phyloP scores from a whole-genome alignment of 2,329 filamentous ascomycete species.

The Clonostachys sp. region DNA sequence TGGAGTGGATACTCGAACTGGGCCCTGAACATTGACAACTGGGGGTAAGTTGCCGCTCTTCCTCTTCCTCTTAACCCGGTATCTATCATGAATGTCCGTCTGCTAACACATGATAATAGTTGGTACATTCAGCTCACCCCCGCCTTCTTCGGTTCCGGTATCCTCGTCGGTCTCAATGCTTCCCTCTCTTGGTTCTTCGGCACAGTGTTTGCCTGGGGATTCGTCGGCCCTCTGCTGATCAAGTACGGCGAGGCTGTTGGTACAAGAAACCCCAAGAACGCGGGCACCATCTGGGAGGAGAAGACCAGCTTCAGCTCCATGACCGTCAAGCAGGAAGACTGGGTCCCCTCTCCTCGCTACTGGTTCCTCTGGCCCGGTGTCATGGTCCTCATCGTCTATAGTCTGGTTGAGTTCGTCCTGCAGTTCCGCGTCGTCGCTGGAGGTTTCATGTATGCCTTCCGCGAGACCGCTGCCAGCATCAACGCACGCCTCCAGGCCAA shows the following conservation, averaged over 20 bases:
- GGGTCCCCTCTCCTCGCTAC: constrained; percentile 29
- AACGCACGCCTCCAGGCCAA: constrained; percentile 21
- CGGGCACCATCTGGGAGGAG: constrained; percentile 12
- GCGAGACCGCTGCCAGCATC: constrained; percentile 17
- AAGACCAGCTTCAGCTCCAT: constrained; percentile 23
- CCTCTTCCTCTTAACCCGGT: too few species aligned
- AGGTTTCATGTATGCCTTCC: constrained; percentile 24
- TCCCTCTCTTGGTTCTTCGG: constrained; percentile 54
- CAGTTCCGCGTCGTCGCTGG: constrained; percentile 29
- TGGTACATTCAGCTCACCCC: constrained; percentile 57
- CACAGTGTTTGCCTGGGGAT: constrained; percentile 45
- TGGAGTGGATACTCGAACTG: constrained; percentile 46
- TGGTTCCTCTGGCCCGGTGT: constrained; percentile 39
- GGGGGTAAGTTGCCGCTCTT: constrained; percentile 28
- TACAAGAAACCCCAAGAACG: constrained; percentile 6
- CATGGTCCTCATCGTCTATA: constrained; percentile 35
- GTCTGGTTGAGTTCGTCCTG: constrained; percentile 31
- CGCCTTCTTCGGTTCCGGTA: constrained; percentile 54
- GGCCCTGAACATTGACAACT: constrained; percentile 51
- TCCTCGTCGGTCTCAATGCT: constrained; percentile 47
- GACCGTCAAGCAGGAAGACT: constrained; percentile 16
- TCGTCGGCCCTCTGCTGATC: constrained; percentile 41
- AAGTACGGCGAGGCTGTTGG: constrained; percentile 49
- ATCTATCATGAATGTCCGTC: too few species aligned
- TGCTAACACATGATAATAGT: too few species aligned